A percentile compares a stretch with the other conserved stretches of the same genome.
Evolutionary conservation across 2,329 filamentous ascomycete genomes (phyloP).

Genomic region (Harringtonia lauricola): DNA sequence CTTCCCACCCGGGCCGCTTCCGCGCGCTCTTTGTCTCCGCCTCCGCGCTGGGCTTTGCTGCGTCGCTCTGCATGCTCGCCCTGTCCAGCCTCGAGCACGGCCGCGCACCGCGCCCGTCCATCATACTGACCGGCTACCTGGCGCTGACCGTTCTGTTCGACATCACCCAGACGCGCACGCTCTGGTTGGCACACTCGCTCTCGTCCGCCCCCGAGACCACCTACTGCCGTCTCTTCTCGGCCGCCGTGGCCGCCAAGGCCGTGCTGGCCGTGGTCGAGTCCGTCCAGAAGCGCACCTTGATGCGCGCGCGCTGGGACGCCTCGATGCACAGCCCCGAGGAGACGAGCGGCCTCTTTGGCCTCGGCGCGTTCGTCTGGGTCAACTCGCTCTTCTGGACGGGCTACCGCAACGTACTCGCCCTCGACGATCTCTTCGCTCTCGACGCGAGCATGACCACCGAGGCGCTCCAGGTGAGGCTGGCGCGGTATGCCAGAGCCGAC

Average conservation of each 20-base stretch:
- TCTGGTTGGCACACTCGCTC: conserved; percentile 19
- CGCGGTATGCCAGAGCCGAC: conserved; percentile 3
- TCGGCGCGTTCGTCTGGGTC: conserved; percentile 24
- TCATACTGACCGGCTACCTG: conserved; percentile 22
- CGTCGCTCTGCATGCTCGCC: conserved; percentile 16
- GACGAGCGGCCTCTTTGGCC: conserved; percentile 21
- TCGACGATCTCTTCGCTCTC: conserved; percentile 23
- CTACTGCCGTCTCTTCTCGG: conserved; percentile 22
- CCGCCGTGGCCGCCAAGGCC: conserved; percentile 4
- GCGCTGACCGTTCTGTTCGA: conserved; percentile 22
- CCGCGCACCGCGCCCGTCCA: conserved; percentile 20
- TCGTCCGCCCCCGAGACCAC: conserved; percentile 2
- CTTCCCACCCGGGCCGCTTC: conserved; percentile 10
- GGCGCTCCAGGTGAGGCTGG: conserved; percentile 10
- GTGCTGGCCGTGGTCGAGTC: conserved; percentile 10
- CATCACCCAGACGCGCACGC: conserved; percentile 21
- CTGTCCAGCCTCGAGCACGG: conserved; percentile 22
- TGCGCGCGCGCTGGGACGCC: conserved; percentile 3
- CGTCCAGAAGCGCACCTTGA: conserved; percentile 9
- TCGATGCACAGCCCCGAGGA: conserved; percentile 21
- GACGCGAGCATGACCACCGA: conserved; percentile 12
- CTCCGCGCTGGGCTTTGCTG: conserved; percentile 12
- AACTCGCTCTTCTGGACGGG: conserved; percentile 23
- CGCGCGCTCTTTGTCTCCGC: neutral
- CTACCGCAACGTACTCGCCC: conserved; percentile 20